These are phyloP conservation scores for Hyphodiscus hymeniophilus DNA, from an alignment of 495 filamentous ascomycete genomes.

Conservation along the genomic window DNA sequence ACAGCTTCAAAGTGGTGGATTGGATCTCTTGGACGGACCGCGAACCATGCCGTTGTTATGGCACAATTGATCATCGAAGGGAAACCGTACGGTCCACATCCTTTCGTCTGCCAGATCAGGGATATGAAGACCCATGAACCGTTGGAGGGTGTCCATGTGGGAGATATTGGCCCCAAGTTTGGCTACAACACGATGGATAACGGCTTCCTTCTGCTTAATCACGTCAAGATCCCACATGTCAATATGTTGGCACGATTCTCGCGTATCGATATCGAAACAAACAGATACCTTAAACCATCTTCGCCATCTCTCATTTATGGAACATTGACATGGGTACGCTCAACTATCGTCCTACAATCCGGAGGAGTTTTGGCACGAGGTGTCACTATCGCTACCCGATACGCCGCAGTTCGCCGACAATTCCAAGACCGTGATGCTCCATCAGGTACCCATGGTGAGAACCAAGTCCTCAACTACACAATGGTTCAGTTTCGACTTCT, in stretches of 20 bases:
- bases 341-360: conserved; percentile 59
- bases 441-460: conserved; percentile 42
- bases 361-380: conserved; percentile 62
- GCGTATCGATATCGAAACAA: conserved; percentile 49
- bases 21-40: conserved; percentile 60
- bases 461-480: conserved; percentile 65
- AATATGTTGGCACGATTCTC: conserved; percentile 64
- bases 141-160: conserved; percentile 59
- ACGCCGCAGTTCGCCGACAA: conserved; percentile 59
- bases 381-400: conserved; percentile 66
- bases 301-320: conserved; percentile 61
- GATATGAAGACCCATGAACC: conserved; percentile 63
- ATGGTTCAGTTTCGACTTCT: conserved; percentile 67
- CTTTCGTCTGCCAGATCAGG: conserved; percentile 68
- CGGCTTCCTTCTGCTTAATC: conserved; percentile 64
- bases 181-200: conserved; percentile 71
- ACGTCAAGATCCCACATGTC: conserved; percentile 58
- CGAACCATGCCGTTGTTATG: conserved; percentile 70
- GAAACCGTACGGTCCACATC: conserved; percentile 61
- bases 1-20: conserved; percentile 78
- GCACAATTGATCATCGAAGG: conserved; percentile 57
- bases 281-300: conserved; percentile 54
- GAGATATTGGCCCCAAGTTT: conserved; percentile 69
- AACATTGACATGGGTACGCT: conserved; percentile 64
- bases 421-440: conserved; percentile 60